These are phyloP conservation scores for Trematosphaeria pertusa DNA, from an alignment of 2,329 filamentous ascomycete genomes.

Conservation along the genomic window DNA sequence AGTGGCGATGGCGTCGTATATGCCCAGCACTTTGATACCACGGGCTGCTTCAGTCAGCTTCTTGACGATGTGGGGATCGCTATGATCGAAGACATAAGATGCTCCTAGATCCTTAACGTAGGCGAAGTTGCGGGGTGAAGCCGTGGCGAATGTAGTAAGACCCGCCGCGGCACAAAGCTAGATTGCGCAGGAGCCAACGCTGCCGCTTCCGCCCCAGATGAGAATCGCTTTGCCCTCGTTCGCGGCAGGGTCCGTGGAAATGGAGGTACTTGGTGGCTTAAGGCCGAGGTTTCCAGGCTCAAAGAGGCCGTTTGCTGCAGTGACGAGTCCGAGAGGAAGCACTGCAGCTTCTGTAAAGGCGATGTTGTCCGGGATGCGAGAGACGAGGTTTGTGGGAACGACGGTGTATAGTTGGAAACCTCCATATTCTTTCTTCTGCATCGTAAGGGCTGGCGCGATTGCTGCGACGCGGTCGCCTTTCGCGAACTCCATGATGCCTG, in stretches of 20 bases:
- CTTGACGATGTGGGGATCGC: conserved; percentile 47
- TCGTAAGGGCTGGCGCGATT: conserved; percentile 3
- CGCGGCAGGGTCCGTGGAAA: neutral
- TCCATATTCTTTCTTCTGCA: conserved; percentile 4
- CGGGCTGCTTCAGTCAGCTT: conserved; percentile 51
- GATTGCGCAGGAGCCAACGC: conserved; percentile 48
- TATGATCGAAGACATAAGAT: conserved; percentile 57
- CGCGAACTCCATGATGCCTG: conserved; percentile 47
- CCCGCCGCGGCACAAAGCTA: conserved; percentile 48
- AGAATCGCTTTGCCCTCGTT: conserved; percentile 27
- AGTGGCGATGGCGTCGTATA: conserved; percentile 38
- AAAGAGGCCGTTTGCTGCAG: conserved; percentile 48
- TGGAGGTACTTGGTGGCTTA: conserved; percentile 35
- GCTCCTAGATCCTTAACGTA: conserved; percentile 55
- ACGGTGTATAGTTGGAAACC: conserved; percentile 36
- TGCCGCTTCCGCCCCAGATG: conserved; percentile 55
- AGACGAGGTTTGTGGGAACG: conserved; percentile 21
- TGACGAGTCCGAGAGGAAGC: conserved; percentile 49
- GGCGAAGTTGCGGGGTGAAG: conserved; percentile 54
- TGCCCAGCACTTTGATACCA: conserved; percentile 42
- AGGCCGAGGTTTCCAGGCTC: conserved; percentile 40
- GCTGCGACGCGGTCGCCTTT: conserved; percentile 51
- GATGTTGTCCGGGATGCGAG: conserved; percentile 41
- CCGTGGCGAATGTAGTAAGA: conserved; percentile 52
- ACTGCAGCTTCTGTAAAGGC: conserved; percentile 45